These are phyloP conservation scores for Lichtheimia corymbifera DNA, from an alignment of 371 early-diverging fungal species.

Conservation along the genomic window DNA sequence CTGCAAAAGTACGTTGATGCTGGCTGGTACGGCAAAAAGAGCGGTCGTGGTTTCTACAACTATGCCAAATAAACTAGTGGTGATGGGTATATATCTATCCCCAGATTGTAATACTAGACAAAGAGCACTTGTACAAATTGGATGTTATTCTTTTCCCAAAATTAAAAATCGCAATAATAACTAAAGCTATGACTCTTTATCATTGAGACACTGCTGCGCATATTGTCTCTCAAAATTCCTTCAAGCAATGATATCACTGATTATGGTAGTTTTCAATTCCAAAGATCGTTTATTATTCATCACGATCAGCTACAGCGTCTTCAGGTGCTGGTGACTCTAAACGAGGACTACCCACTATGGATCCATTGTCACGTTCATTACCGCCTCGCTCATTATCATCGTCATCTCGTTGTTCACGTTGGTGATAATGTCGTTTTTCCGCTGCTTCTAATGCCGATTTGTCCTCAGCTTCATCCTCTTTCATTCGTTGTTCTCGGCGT, in stretches of 20 bases:
- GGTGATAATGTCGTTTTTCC: neutral
- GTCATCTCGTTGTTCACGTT: neutral
- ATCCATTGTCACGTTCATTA: conserved; percentile 3
- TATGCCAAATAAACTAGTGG: conserved; percentile 40
- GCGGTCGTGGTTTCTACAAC: conserved; percentile 88
- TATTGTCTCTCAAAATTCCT: too few species aligned
- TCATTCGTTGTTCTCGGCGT: conserved; percentile 14
- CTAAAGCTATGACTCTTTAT: too few species aligned
- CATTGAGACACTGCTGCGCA: too few species aligned
- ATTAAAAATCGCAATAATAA: too few species aligned
- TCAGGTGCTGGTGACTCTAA: conserved; percentile 13
- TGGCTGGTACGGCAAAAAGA: conserved; percentile 95
- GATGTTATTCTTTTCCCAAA: too few species aligned
- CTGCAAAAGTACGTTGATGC: conserved; percentile 96
- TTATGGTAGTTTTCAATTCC: too few species aligned
- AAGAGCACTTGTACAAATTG: too few species aligned
- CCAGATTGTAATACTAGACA: too few species aligned
- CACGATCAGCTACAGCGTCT: conserved; percentile 15
- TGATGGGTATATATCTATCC: too few species aligned
- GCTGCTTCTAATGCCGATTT: conserved; percentile 6
- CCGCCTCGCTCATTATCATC: neutral
- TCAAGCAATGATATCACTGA: too few species aligned
- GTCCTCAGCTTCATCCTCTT: conserved; percentile 16
- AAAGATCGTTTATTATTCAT: neutral
- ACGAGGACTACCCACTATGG: neutral